These are phyloP conservation scores for Leptomonas pyrrhocoris DNA, from an alignment of 208 protist genomes.

Conservation along the genomic window DNA sequence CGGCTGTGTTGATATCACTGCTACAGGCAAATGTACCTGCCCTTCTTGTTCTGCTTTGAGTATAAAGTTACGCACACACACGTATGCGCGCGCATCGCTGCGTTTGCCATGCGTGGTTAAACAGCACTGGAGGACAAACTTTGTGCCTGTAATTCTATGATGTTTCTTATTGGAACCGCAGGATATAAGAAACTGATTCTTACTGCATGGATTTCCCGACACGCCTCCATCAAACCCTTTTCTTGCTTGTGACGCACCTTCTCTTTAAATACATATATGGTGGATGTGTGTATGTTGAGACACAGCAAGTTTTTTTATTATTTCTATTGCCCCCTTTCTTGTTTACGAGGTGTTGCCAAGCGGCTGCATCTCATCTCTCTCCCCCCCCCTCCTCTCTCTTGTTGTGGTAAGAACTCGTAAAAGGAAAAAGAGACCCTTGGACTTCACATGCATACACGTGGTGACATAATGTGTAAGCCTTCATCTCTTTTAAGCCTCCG, in stretches of 20 bases:
- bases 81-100: not conserved
- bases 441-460: too few relatives aligned
- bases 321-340: too few relatives aligned
- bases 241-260: not conserved
- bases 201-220: not conserved
- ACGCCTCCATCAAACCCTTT: not conserved
- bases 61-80: too few relatives aligned
- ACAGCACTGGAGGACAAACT: not conserved
- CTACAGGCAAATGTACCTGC: not conserved
- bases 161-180: constrained; percentile 36
- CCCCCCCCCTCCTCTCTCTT: too few relatives aligned
- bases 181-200: constrained; percentile 30
- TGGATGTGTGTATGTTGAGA: not conserved
- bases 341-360: too few relatives aligned
- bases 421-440: too few relatives aligned
- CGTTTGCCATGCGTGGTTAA: not conserved
- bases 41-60: not conserved
- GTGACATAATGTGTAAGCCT: too few relatives aligned
- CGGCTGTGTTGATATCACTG: not conserved
- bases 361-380: too few relatives aligned
- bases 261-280: not conserved
- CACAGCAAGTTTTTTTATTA: constrained; percentile 3
- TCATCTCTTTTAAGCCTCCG: too few relatives aligned
- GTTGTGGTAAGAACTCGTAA: too few relatives aligned
- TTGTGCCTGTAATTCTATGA: constrained; percentile 13